phyloP scores from a whole-genome alignment of 2,329 filamentous ascomycete species.

The Hyphodiscus sp. region DNA sequence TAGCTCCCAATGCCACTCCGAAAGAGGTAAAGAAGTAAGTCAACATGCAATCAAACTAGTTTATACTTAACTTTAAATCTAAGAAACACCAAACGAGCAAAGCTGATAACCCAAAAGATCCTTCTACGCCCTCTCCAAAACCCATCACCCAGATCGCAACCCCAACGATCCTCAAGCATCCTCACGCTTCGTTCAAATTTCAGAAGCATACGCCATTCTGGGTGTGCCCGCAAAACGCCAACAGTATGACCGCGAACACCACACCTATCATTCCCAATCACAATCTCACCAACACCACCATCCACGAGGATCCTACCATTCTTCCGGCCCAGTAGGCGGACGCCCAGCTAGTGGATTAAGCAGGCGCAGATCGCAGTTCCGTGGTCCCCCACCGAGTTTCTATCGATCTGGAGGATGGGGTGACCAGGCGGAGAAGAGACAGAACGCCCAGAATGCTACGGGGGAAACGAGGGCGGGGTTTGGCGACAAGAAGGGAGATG shows the following conservation, averaged over 20 bases:
- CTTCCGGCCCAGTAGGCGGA: conserved; percentile 58
- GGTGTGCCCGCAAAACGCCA: conserved; percentile 66
- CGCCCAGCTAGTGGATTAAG: conserved; percentile 77
- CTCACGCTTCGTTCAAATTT: conserved; percentile 73
- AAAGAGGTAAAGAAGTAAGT: conserved; percentile 77
- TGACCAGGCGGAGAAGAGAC: conserved; percentile 51
- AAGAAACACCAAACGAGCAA: background rate
- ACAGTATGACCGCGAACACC: conserved; percentile 70
- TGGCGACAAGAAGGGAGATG: too few relatives aligned
- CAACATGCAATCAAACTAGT: background rate
- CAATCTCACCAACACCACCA: conserved; percentile 19
- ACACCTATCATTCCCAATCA: conserved; percentile 16
- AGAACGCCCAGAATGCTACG: conserved; percentile 39
- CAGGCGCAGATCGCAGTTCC: conserved; percentile 67
- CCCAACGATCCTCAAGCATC: conserved; percentile 65
- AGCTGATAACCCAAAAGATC: conserved; percentile 37
- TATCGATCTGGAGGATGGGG: conserved; percentile 79
- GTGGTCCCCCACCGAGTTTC: conserved; percentile 84
- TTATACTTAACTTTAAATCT: background rate
- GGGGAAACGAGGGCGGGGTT: conserved; percentile 16
- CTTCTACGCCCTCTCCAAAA: conserved; percentile 89
- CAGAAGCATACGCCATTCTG: conserved; percentile 76
- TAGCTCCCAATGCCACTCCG: conserved; percentile 62
- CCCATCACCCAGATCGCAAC: conserved; percentile 90
- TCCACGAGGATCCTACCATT: conserved; percentile 47